A percentile compares a stretch with the other conserved stretches of the same genome.
These are phyloP conservation scores for Neolentinus lepideus DNA, from an alignment of 1,284 basidiomycete species.

Conservation along the genomic window DNA sequence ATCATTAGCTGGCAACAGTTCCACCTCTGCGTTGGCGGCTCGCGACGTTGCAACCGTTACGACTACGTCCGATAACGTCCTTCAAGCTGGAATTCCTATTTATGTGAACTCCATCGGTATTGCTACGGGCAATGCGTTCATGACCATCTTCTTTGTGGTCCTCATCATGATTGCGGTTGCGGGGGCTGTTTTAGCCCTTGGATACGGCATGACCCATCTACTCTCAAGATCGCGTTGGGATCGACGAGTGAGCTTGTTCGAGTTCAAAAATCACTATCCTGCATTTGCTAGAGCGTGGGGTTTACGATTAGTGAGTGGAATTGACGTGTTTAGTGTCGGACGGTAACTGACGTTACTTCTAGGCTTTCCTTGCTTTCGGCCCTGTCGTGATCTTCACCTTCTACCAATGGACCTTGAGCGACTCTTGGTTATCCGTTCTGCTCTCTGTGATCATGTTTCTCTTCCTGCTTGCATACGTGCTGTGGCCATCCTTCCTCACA, in stretches of 20 bases:
- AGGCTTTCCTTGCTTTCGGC: slow-evolving; percentile 58
- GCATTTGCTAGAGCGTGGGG: slow-evolving; percentile 50
- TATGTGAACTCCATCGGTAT: slow-evolving; percentile 73
- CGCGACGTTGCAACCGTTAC: slow-evolving; percentile 65
- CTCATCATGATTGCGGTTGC: slow-evolving; percentile 60
- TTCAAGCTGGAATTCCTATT: slow-evolving; percentile 76
- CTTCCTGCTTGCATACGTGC: slow-evolving; percentile 37
- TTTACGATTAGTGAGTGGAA: slow-evolving; percentile 48
- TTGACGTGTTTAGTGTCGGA: not conserved
- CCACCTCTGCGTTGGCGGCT: slow-evolving; percentile 7
- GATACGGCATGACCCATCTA: slow-evolving; percentile 36
- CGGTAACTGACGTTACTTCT: slow-evolving; percentile 3
- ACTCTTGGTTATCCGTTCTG: slow-evolving; percentile 75
- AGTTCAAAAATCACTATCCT: slow-evolving; percentile 31
- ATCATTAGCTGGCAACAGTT: slow-evolving; percentile 1
- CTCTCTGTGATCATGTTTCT: slow-evolving; percentile 65
- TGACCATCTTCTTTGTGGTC: slow-evolving; percentile 69
- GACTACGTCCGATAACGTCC: slow-evolving; percentile 48
- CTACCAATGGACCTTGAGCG: slow-evolving; percentile 84
- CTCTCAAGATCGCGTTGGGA: slow-evolving; percentile 22
- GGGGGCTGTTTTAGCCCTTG: slow-evolving; percentile 41
- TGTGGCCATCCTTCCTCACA: slow-evolving; percentile 36
- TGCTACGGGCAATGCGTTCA: slow-evolving; percentile 76
- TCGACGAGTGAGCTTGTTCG: slow-evolving; percentile 18
- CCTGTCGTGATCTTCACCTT: slow-evolving; percentile 76